Base-by-base conservation (phyloP, 2,329 filamentous ascomycete genomes). In the Bipolaris victoriae region DNA sequence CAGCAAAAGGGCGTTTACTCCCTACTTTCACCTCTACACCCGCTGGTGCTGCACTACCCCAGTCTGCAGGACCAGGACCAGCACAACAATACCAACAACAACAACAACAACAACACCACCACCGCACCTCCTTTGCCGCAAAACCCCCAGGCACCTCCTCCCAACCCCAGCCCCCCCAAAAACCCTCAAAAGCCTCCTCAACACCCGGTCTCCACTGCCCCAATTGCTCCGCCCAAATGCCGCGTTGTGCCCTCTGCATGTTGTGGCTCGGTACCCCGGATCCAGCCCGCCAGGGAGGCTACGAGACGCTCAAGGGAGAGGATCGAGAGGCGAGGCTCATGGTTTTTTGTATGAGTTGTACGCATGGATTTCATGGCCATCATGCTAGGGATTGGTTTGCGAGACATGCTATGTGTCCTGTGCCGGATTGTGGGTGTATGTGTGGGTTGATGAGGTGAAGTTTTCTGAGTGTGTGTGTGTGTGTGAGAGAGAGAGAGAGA, bases 321-420 rank as follows among this genome's bases (percentile, higher is more conserved):
- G 83, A 85, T 60, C 55, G 79, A 6, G 82, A 87, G 78, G 80
- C 79, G 15, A 77, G 81, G 51, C 82, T 86, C 64, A 79, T 87
- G 61, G 82, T 83, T 4, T 86, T 88, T 66, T 89, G 86, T 66
- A 83, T 85, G 63, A 82, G 79, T 57, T 89, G 86, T 69, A 84
- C 83, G 63, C 86, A 89, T 76, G 86, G 85, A 0, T 87, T 84
- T 63, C 86, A 89, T 76, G 85, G 83, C 3, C 78, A 86, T 71
- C 86, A 88, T 78, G 86, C 86, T 10, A 76, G 80, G 62, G 80
- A 83, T 59, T 89, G 86, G 86, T 89, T 88, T 71, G 73, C 70
- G 20, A 79, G 78, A 63, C 82, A 84, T 72, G 74, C 75, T 36
- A 79, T 80, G 62, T 86, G 84, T 76, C 82, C 84, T 1, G 82